Conservation (phyloP, 2,329 filamentous ascomycete species). For the Ophiostoma himal-ulmi region DNA sequence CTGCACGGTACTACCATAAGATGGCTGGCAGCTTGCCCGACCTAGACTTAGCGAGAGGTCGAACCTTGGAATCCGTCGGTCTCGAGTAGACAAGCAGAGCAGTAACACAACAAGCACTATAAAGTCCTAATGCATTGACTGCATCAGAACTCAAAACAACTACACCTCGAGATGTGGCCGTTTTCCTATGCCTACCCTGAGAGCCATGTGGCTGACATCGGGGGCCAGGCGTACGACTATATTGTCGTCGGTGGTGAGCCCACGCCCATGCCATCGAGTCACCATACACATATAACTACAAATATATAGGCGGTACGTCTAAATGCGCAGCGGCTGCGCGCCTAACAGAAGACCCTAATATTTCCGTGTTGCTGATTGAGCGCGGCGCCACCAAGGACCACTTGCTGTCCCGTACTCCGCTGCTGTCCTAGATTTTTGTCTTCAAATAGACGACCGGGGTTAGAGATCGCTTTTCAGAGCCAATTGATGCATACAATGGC, state of each 20-base stretch:
- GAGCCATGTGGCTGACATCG: conserved; percentile 26
- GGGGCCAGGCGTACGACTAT: conserved; percentile 38
- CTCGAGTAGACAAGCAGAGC: background rate
- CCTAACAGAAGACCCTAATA: conserved; percentile 36
- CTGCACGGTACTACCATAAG: background rate
- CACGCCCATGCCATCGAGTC: background rate
- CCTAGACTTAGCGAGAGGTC: background rate
- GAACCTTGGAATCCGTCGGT: background rate
- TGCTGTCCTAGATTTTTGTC: conserved; percentile 30
- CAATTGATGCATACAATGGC: conserved; percentile 27
- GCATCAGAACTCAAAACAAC: background rate
- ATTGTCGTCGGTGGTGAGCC: conserved; percentile 39
- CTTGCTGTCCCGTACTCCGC: conserved; percentile 31
- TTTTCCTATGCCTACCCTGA: conserved; percentile 30
- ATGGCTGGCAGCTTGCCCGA: background rate
- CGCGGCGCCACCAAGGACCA: conserved; percentile 32
- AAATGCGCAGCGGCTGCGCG: conserved; percentile 44
- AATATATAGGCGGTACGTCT: conserved; percentile 39
- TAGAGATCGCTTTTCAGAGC: conserved; percentile 29
- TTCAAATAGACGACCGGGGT: conserved; percentile 29
- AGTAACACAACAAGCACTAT: background rate
- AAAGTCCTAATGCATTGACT: background rate
- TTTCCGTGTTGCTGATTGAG: conserved; percentile 38
- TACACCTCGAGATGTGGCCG: conserved; percentile 27
- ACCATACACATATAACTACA: background rate